Base-by-base conservation (phyloP, 139 green algal genomes). In the Micractinium conductrix region DNA sequence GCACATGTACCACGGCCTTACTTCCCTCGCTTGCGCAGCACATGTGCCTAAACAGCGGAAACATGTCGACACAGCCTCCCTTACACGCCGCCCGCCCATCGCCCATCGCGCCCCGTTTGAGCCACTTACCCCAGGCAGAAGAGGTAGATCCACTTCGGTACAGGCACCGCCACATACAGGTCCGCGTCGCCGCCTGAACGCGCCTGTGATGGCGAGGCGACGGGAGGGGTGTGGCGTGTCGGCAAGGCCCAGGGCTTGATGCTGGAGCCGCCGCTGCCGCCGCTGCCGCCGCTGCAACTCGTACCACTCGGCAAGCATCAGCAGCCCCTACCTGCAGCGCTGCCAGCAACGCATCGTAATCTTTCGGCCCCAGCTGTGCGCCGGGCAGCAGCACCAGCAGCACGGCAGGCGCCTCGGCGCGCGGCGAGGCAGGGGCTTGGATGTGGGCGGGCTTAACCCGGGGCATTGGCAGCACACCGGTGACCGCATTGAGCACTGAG, bases 381-480 rank as follows among this genome's bases (percentile, higher is more conserved):
- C 83, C 83, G 0, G 83, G 83, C 30, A 87, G 0, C 1, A 87
- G 44, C 26, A 87, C 70, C 16, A 87, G 42, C 38, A 80, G 50
- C 38, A 55, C 78, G 0, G 33, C 22, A 16, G 76, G 76, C 58
- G 14, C 28, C 38, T 26, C 76, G 26, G 30, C 42, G 26, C 30
- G 26, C 24, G 26, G 3, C 37, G 37, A 10, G 0, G 6, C 50
- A 0, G 55, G 76, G 14, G 38, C 76, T 82, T n/a, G n/a, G n/a
- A n/a, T n/a, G n/a, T n/a, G n/a, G n/a, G n/a, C n/a, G n/a, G n/a
- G n/a, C n/a, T n/a, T n/a, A n/a, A n/a, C n/a, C n/a, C n/a, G n/a
- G n/a, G n/a, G n/a, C n/a, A n/a, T n/a, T n/a, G n/a, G n/a, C n/a
- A n/a, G n/a, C n/a, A n/a, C n/a, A n/a, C n/a, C n/a, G n/a, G n/a